Base-by-base conservation (phyloP, 2,329 filamentous ascomycete species). In the Camptophora hylomeconis region DNA sequence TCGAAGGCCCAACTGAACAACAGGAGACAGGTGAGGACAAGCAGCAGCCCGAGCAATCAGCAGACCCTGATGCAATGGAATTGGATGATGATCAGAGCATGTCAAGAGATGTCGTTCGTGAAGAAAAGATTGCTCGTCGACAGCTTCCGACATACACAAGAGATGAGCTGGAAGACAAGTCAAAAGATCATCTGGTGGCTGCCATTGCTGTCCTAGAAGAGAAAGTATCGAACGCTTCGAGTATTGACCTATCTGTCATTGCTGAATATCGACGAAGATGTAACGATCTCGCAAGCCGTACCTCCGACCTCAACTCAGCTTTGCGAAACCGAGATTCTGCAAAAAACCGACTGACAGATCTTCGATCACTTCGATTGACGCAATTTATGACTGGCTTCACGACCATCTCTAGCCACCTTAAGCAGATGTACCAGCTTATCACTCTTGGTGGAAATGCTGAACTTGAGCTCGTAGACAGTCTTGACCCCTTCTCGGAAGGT, bases 351-450 rank as follows among this genome's bases (percentile, higher is more conserved):
- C 84, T 86, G 45, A 87, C 95, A 47, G 84, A 94, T 42, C 73
- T 98, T 29, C 80, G 89, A 8, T 80, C 83, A 9, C 65, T 93
- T 27, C 81, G 89, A 17, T 66, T 95, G 5, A 87, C 94, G 45
- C 87, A 89, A 19, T 98, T 98, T 68, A 95, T 95, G 86, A 83
- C 92, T 51, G 89, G 92, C 20, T 95, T 98, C 61, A 79, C 78
- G 47, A 79, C 74, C 38, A 98, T 98, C 54, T 95, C 87, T 2
- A 66, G 94, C 14, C 80, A 87, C 1, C 67, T 98, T 24, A 98
- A 98, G 63, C 89, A 98, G 51, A 98, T 98, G 89, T 98, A 98
- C 60, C 89, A 98, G 53, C 94, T 98, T 86, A 98, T 98, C 53
- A 98, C 89, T 13, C 95, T 98, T 84, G 89, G 89, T 37, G 89